Conservation (phyloP, 768 basidiomycete species). For the Scleroderma citrinum region DNA sequence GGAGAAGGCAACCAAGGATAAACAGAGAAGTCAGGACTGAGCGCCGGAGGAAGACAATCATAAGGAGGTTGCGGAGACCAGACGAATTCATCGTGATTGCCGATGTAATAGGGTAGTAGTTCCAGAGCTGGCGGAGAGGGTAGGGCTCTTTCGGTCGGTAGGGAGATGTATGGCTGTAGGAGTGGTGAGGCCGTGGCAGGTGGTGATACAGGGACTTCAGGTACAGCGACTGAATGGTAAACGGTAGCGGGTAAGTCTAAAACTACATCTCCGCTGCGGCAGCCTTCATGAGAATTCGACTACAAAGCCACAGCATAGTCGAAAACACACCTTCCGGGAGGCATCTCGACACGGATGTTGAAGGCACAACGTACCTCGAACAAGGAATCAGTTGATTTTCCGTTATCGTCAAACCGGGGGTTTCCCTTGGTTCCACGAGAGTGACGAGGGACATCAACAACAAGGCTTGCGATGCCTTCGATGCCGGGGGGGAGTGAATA, state of each 20-base stretch:
- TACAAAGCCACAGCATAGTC: background rate
- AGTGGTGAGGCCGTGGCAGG: conserved; percentile 9
- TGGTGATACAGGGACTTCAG: conserved; percentile 31
- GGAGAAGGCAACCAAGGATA: conserved; percentile 14
- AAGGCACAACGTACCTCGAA: conserved; percentile 67
- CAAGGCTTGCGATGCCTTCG: conserved; percentile 74
- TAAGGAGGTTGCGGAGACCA: conserved; percentile 5
- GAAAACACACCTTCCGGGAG: conserved; percentile 51
- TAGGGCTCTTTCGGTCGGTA: conserved; percentile 14
- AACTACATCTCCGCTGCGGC: conserved; percentile 60
- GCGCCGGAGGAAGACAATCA: conserved; percentile 3
- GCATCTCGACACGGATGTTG: conserved; percentile 61
- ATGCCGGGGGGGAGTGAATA: conserved; percentile 68
- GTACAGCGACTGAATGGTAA: conserved; percentile 57
- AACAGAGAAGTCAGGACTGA: conserved; percentile 6
- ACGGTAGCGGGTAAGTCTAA: conserved; percentile 60
- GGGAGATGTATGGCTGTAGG: conserved; percentile 13
- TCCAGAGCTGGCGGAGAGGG: conserved; percentile 20
- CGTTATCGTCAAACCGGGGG: conserved; percentile 46
- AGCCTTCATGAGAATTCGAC: conserved; percentile 7
- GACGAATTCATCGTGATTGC: conserved; percentile 5
- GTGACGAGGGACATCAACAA: conserved; percentile 69
- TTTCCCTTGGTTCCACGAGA: conserved; percentile 65
- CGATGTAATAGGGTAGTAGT: background rate
- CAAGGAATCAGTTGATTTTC: conserved; percentile 40